These are phyloP conservation scores for Biancaea sappan DNA, from an alignment of 306 rosid species.

Conservation along the genomic window DNA sequence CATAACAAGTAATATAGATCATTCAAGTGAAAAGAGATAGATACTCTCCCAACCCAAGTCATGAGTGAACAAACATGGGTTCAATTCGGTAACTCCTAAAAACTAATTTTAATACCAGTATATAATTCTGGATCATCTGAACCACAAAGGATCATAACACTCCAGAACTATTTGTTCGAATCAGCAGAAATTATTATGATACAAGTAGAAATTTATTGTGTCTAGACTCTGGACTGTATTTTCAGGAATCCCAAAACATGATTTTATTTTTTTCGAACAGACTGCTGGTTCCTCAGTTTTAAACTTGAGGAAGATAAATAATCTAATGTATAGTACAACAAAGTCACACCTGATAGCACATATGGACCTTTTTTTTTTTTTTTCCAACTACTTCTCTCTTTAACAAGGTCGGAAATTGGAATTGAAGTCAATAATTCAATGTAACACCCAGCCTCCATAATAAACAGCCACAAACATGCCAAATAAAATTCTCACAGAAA, in stretches of 20 bases:
- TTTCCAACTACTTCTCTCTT: not conserved
- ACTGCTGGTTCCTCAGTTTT: not conserved
- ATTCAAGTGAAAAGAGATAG: not conserved
- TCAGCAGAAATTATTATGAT: not conserved
- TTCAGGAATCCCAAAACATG: not conserved
- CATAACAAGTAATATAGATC: not conserved
- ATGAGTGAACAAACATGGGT: not conserved
- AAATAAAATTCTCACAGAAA: not conserved
- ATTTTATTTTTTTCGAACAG: not conserved
- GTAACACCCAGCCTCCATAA: not conserved
- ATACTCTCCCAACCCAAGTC: not conserved
- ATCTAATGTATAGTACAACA: not conserved
- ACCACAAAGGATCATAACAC: not conserved
- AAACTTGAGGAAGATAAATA: not conserved
- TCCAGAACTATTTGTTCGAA: not conserved
- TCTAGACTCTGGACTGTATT: not conserved
- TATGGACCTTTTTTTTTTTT: not conserved
- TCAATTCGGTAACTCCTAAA: slow-evolving; percentile 1
- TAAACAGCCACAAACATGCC: not conserved
- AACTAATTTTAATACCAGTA: slow-evolving; percentile 19
- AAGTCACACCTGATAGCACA: not conserved
- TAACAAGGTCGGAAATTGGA: not conserved
- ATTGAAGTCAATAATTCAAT: not conserved
- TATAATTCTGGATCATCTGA: not conserved
- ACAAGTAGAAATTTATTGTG: not conserved